Base-by-base conservation (phyloP, 441 rosid species). In the Lagerstroemia fauriei region DNA sequence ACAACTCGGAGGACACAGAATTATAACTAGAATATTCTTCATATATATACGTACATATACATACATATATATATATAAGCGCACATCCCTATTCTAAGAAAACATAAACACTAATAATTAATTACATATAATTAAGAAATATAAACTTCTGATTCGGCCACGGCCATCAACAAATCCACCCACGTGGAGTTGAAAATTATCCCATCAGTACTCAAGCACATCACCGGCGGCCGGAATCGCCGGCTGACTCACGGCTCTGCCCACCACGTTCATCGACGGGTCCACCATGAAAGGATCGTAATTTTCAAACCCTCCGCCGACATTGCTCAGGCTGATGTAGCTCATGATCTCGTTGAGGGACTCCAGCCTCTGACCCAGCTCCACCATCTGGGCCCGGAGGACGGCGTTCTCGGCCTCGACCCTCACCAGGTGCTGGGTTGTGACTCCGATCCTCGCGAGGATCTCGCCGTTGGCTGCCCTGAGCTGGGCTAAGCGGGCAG, bases 381-480 rank as follows among this genome's bases (percentile, higher is more conserved):
- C 86, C 10, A 29, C 68, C 41, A 63, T 73, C 83, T 84, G 86
- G 27, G 78, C 83, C 46, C 78, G 71, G 38, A 84, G 79, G 22
- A 84, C 48, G 44, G 80, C 61, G 77, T 84, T 92, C 81, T 92
- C 90, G 2, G 90, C 88, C 83, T 89, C 89, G 25, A 89, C 65
- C 77, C 81, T 87, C 87, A 80, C 44, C 88, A 81, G 84, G 69
- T 80, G 88, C 84, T 88, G 86, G 29, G 88, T 69, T 18, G 91
- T 74, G 3, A 87, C 69, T 53, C 63, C 76, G 27, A 89, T 70
- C 48, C 61, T 86, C 3, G 80, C 34, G 9, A 84, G 81, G 87
- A 89, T 89, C 87, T 88, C 91, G 82, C 80, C 69, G 73, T 89
- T 92, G 53, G 89, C 86, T n/a, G 41, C 87, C 3, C 79, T 80